Percentiles rank a stretch among this genome's conserved stretches.
These are phyloP conservation scores for Saturnispora silvae DNA, from an alignment of 805 yeast species.

Conservation along the genomic window DNA sequence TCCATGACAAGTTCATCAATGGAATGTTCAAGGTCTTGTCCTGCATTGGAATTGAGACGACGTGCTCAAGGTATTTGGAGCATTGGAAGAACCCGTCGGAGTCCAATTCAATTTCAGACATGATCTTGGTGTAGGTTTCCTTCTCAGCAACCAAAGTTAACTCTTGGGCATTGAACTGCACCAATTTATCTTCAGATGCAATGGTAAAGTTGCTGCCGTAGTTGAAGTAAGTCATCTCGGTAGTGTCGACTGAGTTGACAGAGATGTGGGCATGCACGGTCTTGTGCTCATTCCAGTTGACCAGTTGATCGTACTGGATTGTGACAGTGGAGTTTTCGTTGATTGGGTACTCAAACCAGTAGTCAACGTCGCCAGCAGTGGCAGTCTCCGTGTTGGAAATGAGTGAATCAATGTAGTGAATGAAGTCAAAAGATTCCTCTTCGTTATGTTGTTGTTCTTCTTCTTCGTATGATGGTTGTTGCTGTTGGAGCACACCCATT, in stretches of 20 bases:
- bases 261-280: background rate
- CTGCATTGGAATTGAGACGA: constrained; percentile 8
- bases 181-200: background rate
- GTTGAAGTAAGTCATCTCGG: constrained; percentile 1
- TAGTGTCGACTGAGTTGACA: background rate
- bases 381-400: background rate
- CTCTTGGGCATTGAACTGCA: constrained; percentile 15
- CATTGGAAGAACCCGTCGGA: constrained; percentile 12
- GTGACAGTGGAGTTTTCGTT: background rate
- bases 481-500: too few relatives aligned
- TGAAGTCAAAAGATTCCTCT: background rate
- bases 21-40: constrained; percentile 11
- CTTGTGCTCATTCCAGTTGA: constrained; percentile 7
- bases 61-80: constrained; percentile 13
- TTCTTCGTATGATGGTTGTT: too few relatives aligned
- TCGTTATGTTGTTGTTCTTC: background rate
- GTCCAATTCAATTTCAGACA: constrained; percentile 7
- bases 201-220: background rate
- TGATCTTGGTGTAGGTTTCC: constrained; percentile 7
- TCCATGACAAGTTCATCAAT: constrained; percentile 14
- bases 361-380: background rate
- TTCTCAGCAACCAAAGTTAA: constrained; percentile 12
- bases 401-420: background rate
- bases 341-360: background rate
- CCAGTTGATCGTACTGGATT: constrained; percentile 2